Base-by-base conservation (phyloP, 495 filamentous ascomycete species). In the Haplographium delicatum region DNA sequence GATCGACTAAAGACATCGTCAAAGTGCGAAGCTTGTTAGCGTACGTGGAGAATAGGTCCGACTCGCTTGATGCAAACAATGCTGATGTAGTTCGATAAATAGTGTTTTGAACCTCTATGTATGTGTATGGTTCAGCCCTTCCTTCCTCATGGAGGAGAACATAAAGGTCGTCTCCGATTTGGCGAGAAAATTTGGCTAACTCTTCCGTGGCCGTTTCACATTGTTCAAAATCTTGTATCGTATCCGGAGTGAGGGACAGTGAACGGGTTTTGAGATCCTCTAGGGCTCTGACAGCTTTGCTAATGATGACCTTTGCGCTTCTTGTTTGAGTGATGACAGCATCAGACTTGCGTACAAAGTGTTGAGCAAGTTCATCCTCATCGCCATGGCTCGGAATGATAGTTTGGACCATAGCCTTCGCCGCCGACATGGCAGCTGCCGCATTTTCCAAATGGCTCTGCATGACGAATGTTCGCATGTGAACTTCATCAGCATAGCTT, bases 361-460 rank as follows among this genome's bases (percentile, higher is more conserved):
- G 77, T 26, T 75, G 65, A n/a, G 73, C 72, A 44, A 85, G 76
- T 50, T 86, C 85, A 47, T 82, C 78, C 15, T 81, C 76, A 11
- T 79, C 74, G 1, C 66, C 65, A 16, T 65, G 65, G 4, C 65
- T 47, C 1, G 82, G 68, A 3, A 86, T 56, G 38, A 83, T 82
- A 10, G 76, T 71, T 60, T 84, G 79, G 1, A 91, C 73, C 69
- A 91, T 76, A 33, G 67, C 60, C 49, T 75, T 85, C 11, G 82
- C 61, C 4, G 82, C 71, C 11, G 78, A 68, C 40, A 95, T 75
- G 6, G 82, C 80, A 0, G 81, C 70, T 8, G 88, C 86, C 3
- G 85, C 75, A 45, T 80, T 85, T 35, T 96, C 91, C 23, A 95
- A 74, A 51, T 91, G 80, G 51, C 82, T 87, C 61, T 94, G 89